Conservation (phyloP, 2,329 filamentous ascomycete genomes). For the Huntiella omanensis region DNA sequence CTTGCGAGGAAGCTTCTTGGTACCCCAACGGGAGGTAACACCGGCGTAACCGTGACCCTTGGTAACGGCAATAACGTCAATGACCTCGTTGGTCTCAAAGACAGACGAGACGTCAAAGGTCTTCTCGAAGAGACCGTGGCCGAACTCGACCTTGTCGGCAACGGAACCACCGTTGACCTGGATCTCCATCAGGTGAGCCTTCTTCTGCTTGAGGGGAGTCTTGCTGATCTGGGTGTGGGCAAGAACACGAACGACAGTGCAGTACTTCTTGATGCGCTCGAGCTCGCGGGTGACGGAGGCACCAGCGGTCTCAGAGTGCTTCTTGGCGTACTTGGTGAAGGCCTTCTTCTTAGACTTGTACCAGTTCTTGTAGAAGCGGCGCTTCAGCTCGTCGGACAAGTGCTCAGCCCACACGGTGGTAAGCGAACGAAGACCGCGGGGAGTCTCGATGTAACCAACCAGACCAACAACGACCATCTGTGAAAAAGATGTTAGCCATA, state of each 20-base stretch:
- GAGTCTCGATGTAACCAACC: conserved; percentile 99
- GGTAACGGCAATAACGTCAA: conserved; percentile 97
- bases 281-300: conserved; percentile 88
- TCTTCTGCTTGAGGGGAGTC: conserved; percentile 99
- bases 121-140: conserved; percentile 96
- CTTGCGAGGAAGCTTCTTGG: conserved; percentile 99
- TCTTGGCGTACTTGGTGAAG: conserved; percentile 99
- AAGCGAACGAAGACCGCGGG: conserved; percentile 95
- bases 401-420: conserved; percentile 99
- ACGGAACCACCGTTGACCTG: conserved; percentile 97
- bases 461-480: conserved; percentile 99
- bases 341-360: conserved; percentile 99
- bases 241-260: conserved; percentile 96
- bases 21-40: conserved; percentile 96
- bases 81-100: conserved; percentile 99
- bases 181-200: conserved; percentile 99
- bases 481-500: conserved; percentile 46
- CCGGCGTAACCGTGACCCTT: conserved; percentile 98
- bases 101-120: conserved; percentile 78
- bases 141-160: conserved; percentile 93
- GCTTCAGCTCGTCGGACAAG: conserved; percentile 94
- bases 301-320: conserved; percentile 88
- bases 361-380: conserved; percentile 99
- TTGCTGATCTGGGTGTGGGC: conserved; percentile 99
- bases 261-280: conserved; percentile 99